These are phyloP conservation scores for Cryptococcus maquisensis DNA, from an alignment of 1,284 basidiomycete species.

Conservation along the genomic window DNA sequence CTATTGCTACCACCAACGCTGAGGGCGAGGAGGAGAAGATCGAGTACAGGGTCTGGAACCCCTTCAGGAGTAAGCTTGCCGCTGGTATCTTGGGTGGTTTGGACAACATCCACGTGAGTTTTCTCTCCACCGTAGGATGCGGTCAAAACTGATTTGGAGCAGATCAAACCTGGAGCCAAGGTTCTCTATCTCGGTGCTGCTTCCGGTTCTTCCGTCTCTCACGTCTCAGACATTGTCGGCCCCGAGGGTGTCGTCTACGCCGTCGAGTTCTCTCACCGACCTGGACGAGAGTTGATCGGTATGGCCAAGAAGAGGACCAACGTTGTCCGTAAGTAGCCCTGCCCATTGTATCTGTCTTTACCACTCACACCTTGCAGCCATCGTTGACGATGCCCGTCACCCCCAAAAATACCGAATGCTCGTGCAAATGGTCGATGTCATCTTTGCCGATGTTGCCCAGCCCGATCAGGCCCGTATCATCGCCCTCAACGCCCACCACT, in stretches of 20 bases:
- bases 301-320: constrained; percentile 99
- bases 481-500: constrained; percentile 86
- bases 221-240: constrained; percentile 97
- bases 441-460: constrained; percentile 97
- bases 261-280: constrained; percentile 95
- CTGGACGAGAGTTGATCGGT: constrained; percentile 94
- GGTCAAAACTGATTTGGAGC: not conserved
- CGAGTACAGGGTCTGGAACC: constrained; percentile 99
- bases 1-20: constrained; percentile 64
- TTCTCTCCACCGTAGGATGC: not conserved
- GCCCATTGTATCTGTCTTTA: not conserved
- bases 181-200: constrained; percentile 98
- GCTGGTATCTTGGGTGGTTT: constrained; percentile 95
- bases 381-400: constrained; percentile 93
- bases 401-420: constrained; percentile 96
- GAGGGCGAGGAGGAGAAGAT: constrained; percentile 72
- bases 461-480: constrained; percentile 98
- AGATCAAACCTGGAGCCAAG: constrained; percentile 88
- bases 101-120: constrained; percentile 71
- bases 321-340: constrained; percentile 75
- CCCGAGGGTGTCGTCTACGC: constrained; percentile 97
- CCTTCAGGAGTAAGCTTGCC: constrained; percentile 94
- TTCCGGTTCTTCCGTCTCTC: constrained; percentile 88
- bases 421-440: constrained; percentile 85
- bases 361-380: constrained; percentile 56